Evolutionary conservation across 1,284 basidiomycete genomes (phyloP), one percentile per base, ranked within the genome.

Genomic region (Bondarzewia mesenterica): DNA sequence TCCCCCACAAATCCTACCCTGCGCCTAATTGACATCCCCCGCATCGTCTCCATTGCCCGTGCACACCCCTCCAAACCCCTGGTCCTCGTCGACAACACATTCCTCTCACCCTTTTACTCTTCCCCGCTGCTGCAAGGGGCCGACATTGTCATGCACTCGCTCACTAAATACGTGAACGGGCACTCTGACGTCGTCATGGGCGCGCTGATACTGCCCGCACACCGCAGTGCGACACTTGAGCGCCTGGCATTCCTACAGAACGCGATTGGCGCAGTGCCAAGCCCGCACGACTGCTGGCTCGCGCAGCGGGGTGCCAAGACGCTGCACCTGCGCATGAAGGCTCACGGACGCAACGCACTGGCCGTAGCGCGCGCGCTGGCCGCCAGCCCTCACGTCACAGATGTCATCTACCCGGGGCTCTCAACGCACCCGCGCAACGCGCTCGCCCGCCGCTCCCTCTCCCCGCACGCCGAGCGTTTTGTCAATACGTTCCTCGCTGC

Each of bases 1-100:
- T 79, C 89, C 0, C 95, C 94, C 0, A 97, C 93, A 14, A 98
- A 98, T 69, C 95, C 95, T 0, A 92, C 91, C 1, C 81, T 98
- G 10, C 82, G 85, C n/a, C 69, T 96, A 29, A 82, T 94, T 52
- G 83, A 91, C 62, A 82, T 94, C 60, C 62, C 74, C 1, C 73
- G 78, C 48, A 75, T 93, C 53, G 73, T 75, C 36, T 63, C 74
- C 26, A 69, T 93, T 52, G 79, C 76, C 4, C 77, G 67, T 63
- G 60, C 73, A n/a, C 72, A 80, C 61, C 66, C 82, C 46, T 66
- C 81, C 42, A 54, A 69, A n/a, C 79, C 80, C 25, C 70, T 92
- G 16, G 76, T 95, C n/a, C 77, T 93, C 43, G 86, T 96, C 46
- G 92, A 94, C 71, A 93, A 89, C 69, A 95, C 90, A 27, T 95